These are phyloP conservation scores for Fagopyrum esculentum DNA, from an alignment of 148 eudicot species.

Conservation along the genomic window DNA sequence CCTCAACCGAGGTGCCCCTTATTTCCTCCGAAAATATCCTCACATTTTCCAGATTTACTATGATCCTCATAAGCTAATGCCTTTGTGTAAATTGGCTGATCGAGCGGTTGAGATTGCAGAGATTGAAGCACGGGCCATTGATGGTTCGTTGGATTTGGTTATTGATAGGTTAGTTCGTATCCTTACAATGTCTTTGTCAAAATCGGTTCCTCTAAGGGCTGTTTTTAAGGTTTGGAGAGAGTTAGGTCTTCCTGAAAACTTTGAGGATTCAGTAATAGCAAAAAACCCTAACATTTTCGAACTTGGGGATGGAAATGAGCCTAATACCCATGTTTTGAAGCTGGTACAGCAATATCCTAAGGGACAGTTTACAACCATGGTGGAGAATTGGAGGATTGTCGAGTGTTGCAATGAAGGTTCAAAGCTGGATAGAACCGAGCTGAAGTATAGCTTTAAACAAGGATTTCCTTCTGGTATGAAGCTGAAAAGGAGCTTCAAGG, in stretches of 20 bases:
- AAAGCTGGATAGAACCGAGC: constrained; percentile 51
- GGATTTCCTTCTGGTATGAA: constrained; percentile 89
- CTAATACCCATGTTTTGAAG: constrained; percentile 65
- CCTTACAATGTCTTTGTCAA: constrained; percentile 55
- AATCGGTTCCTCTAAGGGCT: constrained; percentile 66
- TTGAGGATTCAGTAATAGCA: constrained; percentile 74
- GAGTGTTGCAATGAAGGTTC: constrained; percentile 75
- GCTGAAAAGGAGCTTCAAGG: constrained; percentile 58
- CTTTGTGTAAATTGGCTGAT: constrained; percentile 41
- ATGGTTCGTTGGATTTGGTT: constrained; percentile 28
- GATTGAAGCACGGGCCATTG: constrained; percentile 43
- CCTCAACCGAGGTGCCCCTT: constrained; percentile 73
- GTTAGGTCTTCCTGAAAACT: constrained; percentile 80
- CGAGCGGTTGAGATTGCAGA: constrained; percentile 31
- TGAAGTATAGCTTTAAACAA: constrained; percentile 66
- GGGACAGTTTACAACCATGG: constrained; percentile 41
- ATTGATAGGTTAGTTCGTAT: constrained; percentile 54
- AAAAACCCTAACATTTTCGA: constrained; percentile 45
- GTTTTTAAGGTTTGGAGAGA: constrained; percentile 85
- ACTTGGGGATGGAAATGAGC: constrained; percentile 58
- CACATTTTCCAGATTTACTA: constrained; percentile 59
- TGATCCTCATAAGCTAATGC: constrained; percentile 36
- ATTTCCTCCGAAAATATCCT: constrained; percentile 67
- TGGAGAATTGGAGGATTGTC: constrained; percentile 72
- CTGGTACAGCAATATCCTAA: constrained; percentile 32